These are phyloP conservation scores for Agarophyton chilense DNA, from an alignment of 23 red algal species.

Conservation along the genomic window DNA sequence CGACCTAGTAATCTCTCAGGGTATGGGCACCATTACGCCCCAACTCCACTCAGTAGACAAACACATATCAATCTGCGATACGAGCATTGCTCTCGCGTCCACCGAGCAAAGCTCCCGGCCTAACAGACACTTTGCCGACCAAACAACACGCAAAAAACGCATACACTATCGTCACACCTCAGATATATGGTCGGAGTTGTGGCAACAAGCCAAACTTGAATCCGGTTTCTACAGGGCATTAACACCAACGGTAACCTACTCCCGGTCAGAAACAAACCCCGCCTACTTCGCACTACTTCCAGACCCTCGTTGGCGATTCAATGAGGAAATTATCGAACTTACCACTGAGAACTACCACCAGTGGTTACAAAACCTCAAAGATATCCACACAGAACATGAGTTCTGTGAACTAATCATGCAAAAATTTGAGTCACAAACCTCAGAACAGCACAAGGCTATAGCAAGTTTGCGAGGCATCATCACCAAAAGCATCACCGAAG, in stretches of 20 bases:
- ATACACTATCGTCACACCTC: background rate
- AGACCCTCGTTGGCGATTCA: background rate
- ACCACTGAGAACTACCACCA: background rate
- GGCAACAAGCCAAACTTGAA: background rate
- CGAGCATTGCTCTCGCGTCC: background rate
- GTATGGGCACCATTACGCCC: conserved; percentile 8
- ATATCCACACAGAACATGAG: background rate
- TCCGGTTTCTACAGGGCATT: too few relatives aligned
- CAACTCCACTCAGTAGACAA: background rate
- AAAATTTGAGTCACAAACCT: background rate
- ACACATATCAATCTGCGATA: background rate
- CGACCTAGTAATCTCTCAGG: background rate
- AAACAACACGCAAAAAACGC: background rate
- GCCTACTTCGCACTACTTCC: too few relatives aligned
- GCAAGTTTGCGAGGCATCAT: background rate
- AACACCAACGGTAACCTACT: too few relatives aligned
- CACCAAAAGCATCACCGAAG: background rate
- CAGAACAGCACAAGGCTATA: background rate
- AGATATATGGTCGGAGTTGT: background rate
- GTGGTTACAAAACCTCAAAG: background rate
- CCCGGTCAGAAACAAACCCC: too few relatives aligned
- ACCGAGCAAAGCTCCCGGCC: background rate
- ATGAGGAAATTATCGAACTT: background rate
- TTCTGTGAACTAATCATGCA: background rate
- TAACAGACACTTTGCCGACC: too few relatives aligned